A percentile compares a stretch with the other conserved stretches of the same genome.
phyloP scores from a whole-genome alignment of 495 filamentous ascomycete genomes.

The Sabuloglossum arenarium region DNA sequence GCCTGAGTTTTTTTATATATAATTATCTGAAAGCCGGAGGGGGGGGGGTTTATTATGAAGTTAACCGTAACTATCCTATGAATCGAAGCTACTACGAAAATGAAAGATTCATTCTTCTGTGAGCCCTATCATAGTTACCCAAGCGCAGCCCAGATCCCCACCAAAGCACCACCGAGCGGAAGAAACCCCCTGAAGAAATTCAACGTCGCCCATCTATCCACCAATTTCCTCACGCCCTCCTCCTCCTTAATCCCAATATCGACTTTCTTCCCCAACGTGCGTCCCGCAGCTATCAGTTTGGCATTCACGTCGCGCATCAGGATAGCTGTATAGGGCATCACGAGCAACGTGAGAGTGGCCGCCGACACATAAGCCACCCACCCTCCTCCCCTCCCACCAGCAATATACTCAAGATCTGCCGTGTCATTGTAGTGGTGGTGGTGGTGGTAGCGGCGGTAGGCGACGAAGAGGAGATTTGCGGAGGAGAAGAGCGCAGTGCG shows the following conservation, averaged over 20 bases:
- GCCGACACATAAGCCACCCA: background rate
- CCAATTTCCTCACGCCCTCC: slow-evolving; percentile 13
- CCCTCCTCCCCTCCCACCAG: background rate
- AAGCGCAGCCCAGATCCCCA: slow-evolving; percentile 16
- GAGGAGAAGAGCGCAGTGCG: slow-evolving; percentile 9
- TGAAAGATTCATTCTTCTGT: too few species aligned
- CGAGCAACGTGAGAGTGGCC: background rate
- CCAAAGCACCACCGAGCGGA: slow-evolving; percentile 17
- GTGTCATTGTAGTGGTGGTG: too few species aligned
- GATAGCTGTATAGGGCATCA: background rate
- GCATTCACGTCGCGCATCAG: background rate
- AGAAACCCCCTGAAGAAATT: slow-evolving; percentile 19
- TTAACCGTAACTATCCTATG: too few species aligned
- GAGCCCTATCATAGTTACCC: slow-evolving; percentile 9
- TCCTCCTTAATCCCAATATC: slow-evolving; percentile 12
- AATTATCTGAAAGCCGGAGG: too few species aligned
- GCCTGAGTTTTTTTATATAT: background rate
- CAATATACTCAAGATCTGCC: too few species aligned
- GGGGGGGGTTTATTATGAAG: too few species aligned
- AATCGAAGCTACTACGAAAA: too few species aligned
- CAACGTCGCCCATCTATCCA: slow-evolving; percentile 18
- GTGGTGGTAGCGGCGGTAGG: background rate
- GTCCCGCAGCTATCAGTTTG: slow-evolving; percentile 11
- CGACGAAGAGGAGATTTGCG: background rate
- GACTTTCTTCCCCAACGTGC: slow-evolving; percentile 11